Evolutionary conservation across 2,329 filamentous ascomycete species (phyloP), one percentile per base, ranked within the genome.

Genomic region (Hymenotorrendiella dingleyae): DNA sequence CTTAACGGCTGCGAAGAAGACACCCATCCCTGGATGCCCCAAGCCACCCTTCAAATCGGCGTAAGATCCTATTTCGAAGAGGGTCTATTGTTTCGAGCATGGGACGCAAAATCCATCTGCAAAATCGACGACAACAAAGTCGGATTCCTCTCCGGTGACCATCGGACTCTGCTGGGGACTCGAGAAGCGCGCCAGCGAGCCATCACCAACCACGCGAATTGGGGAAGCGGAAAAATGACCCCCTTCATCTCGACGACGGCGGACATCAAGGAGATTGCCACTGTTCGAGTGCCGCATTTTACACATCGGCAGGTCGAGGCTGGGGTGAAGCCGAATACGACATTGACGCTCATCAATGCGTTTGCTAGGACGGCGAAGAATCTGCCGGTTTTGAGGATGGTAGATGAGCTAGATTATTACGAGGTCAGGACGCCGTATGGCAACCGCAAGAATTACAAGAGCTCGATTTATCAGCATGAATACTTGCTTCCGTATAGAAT

Each of bases 161-260:
- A n/a, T n/a, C n/a, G n/a, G n/a, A n/a, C n/a, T n/a, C n/a, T n/a
- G n/a, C n/a, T n/a, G n/a, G n/a, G n/a, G n/a, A n/a, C n/a, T n/a
- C n/a, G n/a, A n/a, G n/a, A n/a, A n/a, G n/a, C n/a, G 8, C 36
- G 36, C 10, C 3, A 26, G 20, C 36, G 23, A 22, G 10, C 16
- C n/a, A 38, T 38, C 12, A 5, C n/a, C n/a, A 38, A 38, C 36
- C 38, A 40, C 11, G 38, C 38, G 6, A 24, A 33, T 26, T 33
- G 17, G 14, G 20, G 19, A 16, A 32, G 37, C 9, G 19, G 28
- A 6, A 4, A 6, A 1, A 17, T 11, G 14, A 40, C 38, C 2
- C 28, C 38, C 8, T 40, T 32, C 20, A 34, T 33, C 19, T 40
- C 38, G 4, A 14, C 21, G 11, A 34, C 11, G 10, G 16, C 17